Evolutionary conservation across 495 filamentous ascomycete genomes (phyloP).

Genomic region (Immersiella caudata): DNA sequence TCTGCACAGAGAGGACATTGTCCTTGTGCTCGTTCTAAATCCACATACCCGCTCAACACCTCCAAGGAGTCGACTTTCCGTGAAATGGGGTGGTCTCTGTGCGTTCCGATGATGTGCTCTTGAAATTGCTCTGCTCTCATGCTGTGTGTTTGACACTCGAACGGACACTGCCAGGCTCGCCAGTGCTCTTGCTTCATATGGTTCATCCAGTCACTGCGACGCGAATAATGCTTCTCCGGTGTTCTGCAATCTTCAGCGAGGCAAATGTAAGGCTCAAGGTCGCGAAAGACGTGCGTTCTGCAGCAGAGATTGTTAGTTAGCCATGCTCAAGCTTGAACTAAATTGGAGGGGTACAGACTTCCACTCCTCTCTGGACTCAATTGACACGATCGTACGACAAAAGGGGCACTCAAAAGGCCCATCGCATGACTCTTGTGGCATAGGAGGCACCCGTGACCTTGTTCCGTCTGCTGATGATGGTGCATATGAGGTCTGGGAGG

Average conservation of each 20-base stretch:
- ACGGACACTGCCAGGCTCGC: conserved; percentile 10
- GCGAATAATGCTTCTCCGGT: neutral
- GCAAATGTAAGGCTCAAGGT: conserved; percentile 35
- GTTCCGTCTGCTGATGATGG: neutral
- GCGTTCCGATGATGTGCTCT: neutral
- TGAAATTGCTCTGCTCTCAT: neutral
- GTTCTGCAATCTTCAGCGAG: neutral
- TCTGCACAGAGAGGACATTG: neutral
- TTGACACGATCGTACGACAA: conserved; percentile 33
- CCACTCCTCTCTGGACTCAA: conserved; percentile 32
- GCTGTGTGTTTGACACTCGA: neutral
- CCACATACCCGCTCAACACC: conserved; percentile 60
- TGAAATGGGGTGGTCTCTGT: neutral
- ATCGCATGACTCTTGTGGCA: conserved; percentile 22
- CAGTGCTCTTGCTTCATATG: conserved; percentile 19
- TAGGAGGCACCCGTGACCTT: conserved; percentile 16
- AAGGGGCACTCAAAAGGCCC: conserved; percentile 39
- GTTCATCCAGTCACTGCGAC: conserved; percentile 7
- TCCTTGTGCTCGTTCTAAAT: conserved; percentile 36
- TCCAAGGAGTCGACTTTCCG: conserved; percentile 38
- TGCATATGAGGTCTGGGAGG: conserved; percentile 16
- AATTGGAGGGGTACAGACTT: conserved; percentile 23
- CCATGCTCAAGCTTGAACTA: neutral
- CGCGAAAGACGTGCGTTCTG: conserved; percentile 34
- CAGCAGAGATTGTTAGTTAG: neutral